These are phyloP conservation scores for Pouteria campechiana DNA, from an alignment of 179 eudicot species.

Conservation along the genomic window DNA sequence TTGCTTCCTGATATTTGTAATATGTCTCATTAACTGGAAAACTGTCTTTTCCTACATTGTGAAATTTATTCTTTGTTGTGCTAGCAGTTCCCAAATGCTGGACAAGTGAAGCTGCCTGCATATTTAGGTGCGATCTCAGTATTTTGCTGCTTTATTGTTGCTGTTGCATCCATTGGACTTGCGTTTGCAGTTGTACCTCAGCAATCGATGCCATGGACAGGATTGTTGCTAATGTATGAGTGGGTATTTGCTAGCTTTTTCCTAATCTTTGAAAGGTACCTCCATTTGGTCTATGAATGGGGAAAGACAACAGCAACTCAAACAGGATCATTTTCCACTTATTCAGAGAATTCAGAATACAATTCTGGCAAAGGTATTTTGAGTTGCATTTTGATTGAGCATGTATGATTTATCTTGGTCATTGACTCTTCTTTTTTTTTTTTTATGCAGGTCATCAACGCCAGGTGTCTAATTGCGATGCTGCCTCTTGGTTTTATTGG, in stretches of 20 bases:
- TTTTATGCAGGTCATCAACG: slow-evolving; percentile 49
- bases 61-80: slow-evolving; percentile 5
- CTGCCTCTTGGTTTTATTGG: slow-evolving; percentile 47
- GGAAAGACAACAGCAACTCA: slow-evolving; percentile 43
- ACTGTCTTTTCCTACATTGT: background rate
- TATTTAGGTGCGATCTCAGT: slow-evolving; percentile 71
- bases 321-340: slow-evolving; percentile 28
- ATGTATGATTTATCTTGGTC: background rate
- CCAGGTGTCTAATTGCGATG: slow-evolving; percentile 39
- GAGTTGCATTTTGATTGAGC: background rate
- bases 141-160: slow-evolving; percentile 51
- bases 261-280: slow-evolving; percentile 63
- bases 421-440: slow-evolving; percentile 2
- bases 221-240: slow-evolving; percentile 76
- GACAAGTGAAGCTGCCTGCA: slow-evolving; percentile 68
- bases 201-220: slow-evolving; percentile 96
- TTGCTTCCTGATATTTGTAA: too few species aligned
- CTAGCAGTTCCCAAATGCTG: slow-evolving; percentile 41
- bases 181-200: slow-evolving; percentile 66
- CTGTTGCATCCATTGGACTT: slow-evolving; percentile 47
- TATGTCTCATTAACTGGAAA: too few species aligned
- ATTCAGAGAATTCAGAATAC: slow-evolving; percentile 32
- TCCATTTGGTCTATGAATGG: slow-evolving; percentile 47
- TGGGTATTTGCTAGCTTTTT: slow-evolving; percentile 83
- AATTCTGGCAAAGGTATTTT: slow-evolving; percentile 55